A percentile compares a stretch with the other conserved stretches of the same genome.
Conservation (phyloP, 768 basidiomycete genomes). For the Tubosaeta sp. region DNA sequence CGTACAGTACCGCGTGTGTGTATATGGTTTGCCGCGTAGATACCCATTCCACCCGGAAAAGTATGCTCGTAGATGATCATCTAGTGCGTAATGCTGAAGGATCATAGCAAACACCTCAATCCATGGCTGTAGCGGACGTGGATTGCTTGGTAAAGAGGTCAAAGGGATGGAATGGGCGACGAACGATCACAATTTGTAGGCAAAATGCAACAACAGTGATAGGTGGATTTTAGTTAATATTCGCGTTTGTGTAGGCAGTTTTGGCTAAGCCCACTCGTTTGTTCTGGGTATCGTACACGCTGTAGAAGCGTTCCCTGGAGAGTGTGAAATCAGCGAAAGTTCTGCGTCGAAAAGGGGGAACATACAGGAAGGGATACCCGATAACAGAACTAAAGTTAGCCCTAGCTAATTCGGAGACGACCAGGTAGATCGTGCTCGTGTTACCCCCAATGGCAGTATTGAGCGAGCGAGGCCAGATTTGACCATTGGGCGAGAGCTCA, state of each 20-base stretch:
- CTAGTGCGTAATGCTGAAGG: too few species aligned
- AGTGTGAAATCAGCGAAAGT: background rate
- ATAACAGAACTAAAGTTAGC: constrained; percentile 11
- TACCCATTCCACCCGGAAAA: too few species aligned
- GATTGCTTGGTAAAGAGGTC: too few species aligned
- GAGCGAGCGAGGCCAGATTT: constrained; percentile 7
- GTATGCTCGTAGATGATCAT: too few species aligned
- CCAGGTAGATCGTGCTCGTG: constrained; percentile 18
- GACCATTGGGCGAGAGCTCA: constrained; percentile 16
- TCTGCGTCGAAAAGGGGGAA: background rate
- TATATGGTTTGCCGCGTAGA: too few species aligned
- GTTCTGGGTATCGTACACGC: background rate
- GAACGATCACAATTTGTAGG: too few species aligned
- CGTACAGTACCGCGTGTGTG: too few species aligned
- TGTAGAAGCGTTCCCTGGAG: background rate
- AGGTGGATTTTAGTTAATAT: background rate
- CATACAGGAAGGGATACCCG: background rate
- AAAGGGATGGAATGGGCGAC: too few species aligned
- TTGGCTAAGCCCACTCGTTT: background rate
- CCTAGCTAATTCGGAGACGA: constrained; percentile 16
- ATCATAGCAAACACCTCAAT: too few species aligned
- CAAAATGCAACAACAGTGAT: too few species aligned
- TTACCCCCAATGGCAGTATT: constrained; percentile 24
- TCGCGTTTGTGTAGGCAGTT: background rate
- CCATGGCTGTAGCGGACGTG: too few species aligned